Percentiles rank a stretch among this genome's conserved stretches.
These are phyloP conservation scores for Nicotiana undulata DNA, from an alignment of 257 asterid species.

Conservation along the genomic window DNA sequence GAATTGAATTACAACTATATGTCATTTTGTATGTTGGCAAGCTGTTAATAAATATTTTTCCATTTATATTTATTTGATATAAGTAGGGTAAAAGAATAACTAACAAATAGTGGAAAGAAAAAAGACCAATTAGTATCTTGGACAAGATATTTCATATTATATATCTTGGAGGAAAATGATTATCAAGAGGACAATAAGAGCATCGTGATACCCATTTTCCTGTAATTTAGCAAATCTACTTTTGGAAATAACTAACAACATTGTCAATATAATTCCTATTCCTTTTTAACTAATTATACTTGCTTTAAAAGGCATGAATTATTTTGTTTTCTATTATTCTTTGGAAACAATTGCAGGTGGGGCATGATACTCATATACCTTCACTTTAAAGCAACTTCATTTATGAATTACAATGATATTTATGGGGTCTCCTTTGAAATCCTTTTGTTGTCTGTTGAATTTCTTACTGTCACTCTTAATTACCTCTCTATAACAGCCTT, in stretches of 20 bases:
- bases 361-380: conserved; percentile 10
- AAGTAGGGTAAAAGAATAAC: neutral
- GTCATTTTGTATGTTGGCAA: neutral
- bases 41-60: neutral
- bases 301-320: conserved; percentile 36
- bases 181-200: neutral
- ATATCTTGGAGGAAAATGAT: neutral
- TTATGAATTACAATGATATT: conserved; percentile 27
- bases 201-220: neutral
- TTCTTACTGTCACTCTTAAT: no score
- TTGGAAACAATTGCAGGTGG: conserved; percentile 25
- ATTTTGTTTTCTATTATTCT: conserved; percentile 30
- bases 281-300: conserved; percentile 7
- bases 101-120: neutral
- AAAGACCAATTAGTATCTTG: neutral
- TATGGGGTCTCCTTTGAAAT: conserved; percentile 27
- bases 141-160: neutral
- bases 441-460: no score
- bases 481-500: no score
- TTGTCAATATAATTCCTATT: conserved; percentile 11
- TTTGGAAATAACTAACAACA: conserved; percentile 6
- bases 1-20: neutral
- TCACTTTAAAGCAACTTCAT: conserved; percentile 44
- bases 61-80: neutral
- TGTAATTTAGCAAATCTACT: neutral